Base-by-base conservation (phyloP, 148 eudicot species). In the Fagopyrum esculentum region DNA sequence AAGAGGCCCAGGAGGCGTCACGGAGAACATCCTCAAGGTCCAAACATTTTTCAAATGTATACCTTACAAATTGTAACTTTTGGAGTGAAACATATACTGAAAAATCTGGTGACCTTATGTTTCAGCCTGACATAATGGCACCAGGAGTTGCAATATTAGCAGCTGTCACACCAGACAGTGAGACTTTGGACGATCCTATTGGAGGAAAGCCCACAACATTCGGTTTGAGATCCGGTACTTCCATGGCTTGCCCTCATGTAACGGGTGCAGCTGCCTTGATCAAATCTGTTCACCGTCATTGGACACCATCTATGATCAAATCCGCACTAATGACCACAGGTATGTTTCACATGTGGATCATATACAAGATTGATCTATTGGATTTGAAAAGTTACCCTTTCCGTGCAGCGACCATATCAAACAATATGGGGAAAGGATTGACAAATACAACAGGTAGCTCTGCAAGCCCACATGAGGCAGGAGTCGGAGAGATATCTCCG, bases 261-360 rank as follows among this genome's bases (percentile, higher is more conserved):
- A 80, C 83, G 15, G 97, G 91, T 19, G 87, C 89, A 45, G 85
- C 86, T 56, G 91, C 90, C 17, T 82, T 82, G 69, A 73, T 91
- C 72, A 89, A 89, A 74, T 87, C 91, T 2, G 48, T 80, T 6
- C 91, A 85, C 78, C 89, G 30, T 69, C 55, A 77, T 5, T 89
- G 97, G 97, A 83, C 85, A 45, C 80, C 83, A 43, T 82, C 91
- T 15, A 79, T 83, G 68, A 84, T 91, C 59, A 87, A 83, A 82
- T 91, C 97, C 10, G 93, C 97, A n/a, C 76, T 89, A 43, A 91
- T 91, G 88, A 91, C 97, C 9, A 91, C 97, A 72, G 91, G 90
- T 87, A 85, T 55, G 5, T 44, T 35, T 43, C 35, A 59, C 35
- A 59, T 59, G 19, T 0, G 40, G 2, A 35, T 35, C 40, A 35